phyloP scores from a whole-genome alignment of 306 rosid species.

The Macrotyloma uniflorum region DNA sequence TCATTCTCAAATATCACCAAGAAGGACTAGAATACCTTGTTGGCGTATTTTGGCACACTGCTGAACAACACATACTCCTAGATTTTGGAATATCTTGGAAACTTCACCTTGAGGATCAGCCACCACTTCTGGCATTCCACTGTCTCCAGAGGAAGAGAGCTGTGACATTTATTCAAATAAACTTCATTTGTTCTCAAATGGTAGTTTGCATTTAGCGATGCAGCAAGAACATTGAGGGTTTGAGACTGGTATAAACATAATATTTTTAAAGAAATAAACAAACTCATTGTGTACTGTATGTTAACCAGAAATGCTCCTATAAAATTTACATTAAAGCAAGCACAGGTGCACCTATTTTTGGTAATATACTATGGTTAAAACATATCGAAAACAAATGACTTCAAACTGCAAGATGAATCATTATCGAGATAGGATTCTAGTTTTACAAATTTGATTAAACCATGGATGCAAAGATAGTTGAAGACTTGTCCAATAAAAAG shows the following conservation, averaged over 20 bases:
- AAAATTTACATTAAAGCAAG: conserved; percentile 18
- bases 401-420: neutral
- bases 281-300: neutral
- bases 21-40: conserved; percentile 66
- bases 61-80: conserved; percentile 90
- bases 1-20: conserved; percentile 25
- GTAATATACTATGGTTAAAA: neutral
- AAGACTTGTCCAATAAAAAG: neutral
- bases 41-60: conserved; percentile 99
- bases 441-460: neutral
- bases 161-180: conserved; percentile 37
- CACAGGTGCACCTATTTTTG: neutral
- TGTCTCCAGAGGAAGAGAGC: conserved; percentile 98
- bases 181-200: conserved; percentile 21
- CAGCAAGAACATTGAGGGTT: neutral
- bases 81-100: conserved; percentile 79
- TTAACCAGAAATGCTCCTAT: conserved; percentile 19
- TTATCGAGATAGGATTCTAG: neutral
- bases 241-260: conserved; percentile 13
- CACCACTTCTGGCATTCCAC: conserved; percentile 94
- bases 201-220: conserved; percentile 23
- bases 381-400: neutral
- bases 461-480: neutral
- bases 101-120: conserved; percentile 94
- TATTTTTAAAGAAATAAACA: conserved; percentile 1